Base-by-base conservation (phyloP, 345 rosid genomes). In the Dovyalis caffra region DNA sequence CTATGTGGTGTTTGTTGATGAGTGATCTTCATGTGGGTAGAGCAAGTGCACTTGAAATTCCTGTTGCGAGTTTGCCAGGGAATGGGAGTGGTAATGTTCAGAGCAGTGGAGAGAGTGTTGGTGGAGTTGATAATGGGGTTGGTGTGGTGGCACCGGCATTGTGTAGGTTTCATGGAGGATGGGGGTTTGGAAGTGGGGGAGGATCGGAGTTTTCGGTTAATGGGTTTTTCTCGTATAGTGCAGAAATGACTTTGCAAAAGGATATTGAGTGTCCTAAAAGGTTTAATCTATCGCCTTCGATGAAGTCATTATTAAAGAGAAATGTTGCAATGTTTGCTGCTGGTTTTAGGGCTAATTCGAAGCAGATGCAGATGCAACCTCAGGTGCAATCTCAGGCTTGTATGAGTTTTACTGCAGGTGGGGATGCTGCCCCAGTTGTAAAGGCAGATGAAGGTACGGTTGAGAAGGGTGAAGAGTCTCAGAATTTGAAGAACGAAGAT, bases 1-100 rank as follows among this genome's bases (percentile, higher is more conserved):
- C 97, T 15, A 88, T 91, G 99, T 92, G 97, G 97, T 95, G 97
- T 83, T 90, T 92, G 83, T 84, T 95, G 33, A 88, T 90, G 92
- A 90, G 92, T 79, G 97, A 95, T 81, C 95, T 95, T 62, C 91
- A 95, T 79, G 94, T 95, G 20, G 97, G 91, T 70, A 87, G 86
- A 68, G 97, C 98, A 14, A 87, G 89, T 79, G 67, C 85, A 0
- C 79, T 92, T 74, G 97, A 92, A 61, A 78, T 92, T 66, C 92
- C 94, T 0, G 11, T 77, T 32, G 35, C 76, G 64, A 67, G 81
- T 35, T 71, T 83, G 11, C 74, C 84, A 9, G 76, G 65, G 23
- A 76, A 74, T 66, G 87, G 77, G 61, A 58, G 60, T 67, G 66
- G 11, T 77, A 65, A 75, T 34, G 73, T 76, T 43, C 77, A 80